These are phyloP conservation scores for Candida hispaniensis DNA, from an alignment of 805 yeast species.

Conservation along the genomic window DNA sequence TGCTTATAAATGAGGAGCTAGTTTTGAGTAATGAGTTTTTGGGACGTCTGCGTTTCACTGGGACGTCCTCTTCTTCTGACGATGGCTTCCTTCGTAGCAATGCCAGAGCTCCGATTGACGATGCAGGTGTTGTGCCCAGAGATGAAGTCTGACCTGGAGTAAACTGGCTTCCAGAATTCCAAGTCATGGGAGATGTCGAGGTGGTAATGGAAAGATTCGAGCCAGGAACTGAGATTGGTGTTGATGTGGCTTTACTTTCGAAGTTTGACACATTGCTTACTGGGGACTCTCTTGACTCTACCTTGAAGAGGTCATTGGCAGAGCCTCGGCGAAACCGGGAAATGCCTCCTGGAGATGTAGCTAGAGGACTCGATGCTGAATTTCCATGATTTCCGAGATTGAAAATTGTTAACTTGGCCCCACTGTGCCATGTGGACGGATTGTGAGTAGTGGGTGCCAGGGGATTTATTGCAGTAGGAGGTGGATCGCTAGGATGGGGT, in stretches of 20 bases:
- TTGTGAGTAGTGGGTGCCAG: constrained; percentile 27
- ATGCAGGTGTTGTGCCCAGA: no score
- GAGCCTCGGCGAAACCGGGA: constrained; percentile 7
- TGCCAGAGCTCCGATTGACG: no score
- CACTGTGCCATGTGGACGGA: constrained; percentile 24
- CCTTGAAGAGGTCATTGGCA: constrained; percentile 4
- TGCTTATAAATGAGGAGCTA: constrained; percentile 31
- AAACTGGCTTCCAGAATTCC: no score
- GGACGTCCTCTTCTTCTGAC: no score
- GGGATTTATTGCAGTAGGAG: constrained; percentile 28
- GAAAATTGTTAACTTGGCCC: constrained; percentile 18
- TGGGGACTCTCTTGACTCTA: constrained; percentile 10
- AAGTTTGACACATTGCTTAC: no score
- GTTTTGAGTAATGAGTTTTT: constrained; percentile 30
- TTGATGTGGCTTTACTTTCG: no score
- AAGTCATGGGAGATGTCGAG: no score
- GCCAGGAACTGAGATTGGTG: no score
- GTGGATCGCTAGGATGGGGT: constrained; percentile 31
- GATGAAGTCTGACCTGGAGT: no score
- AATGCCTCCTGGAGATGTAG: background rate
- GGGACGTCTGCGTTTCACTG: constrained; percentile 27
- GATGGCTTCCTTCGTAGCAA: no score
- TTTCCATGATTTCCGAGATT: constrained; percentile 4
- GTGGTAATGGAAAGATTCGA: background rate
- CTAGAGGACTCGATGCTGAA: background rate